A percentile compares a stretch with the other conserved stretches of the same genome.
Conservation (phyloP, 768 basidiomycete genomes). For the Auricularia sp. region DNA sequence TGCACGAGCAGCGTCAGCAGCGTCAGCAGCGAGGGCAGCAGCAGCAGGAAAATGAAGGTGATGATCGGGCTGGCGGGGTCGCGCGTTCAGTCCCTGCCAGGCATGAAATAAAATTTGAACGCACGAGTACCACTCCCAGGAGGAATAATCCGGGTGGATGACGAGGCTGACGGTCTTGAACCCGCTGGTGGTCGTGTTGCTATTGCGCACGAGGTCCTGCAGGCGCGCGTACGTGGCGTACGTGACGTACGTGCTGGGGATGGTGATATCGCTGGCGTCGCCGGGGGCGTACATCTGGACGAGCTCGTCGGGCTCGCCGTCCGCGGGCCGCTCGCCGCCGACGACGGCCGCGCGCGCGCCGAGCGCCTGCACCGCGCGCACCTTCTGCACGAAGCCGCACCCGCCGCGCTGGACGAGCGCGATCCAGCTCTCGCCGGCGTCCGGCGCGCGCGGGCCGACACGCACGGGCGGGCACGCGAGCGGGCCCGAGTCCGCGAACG, state of each 20-base stretch:
- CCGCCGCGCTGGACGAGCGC: constrained; percentile 82
- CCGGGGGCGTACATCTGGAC: constrained; percentile 90
- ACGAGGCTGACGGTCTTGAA: constrained; percentile 63
- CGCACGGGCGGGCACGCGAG: constrained; percentile 65
- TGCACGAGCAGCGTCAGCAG: constrained; percentile 84
- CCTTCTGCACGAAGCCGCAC: constrained; percentile 89
- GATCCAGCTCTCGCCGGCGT: constrained; percentile 68
- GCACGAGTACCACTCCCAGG: constrained; percentile 91
- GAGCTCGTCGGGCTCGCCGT: constrained; percentile 60
- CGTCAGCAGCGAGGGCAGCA: constrained; percentile 83
- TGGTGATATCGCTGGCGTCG: constrained; percentile 75
- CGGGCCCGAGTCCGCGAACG: constrained; percentile 33
- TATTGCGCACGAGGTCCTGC: constrained; percentile 53
- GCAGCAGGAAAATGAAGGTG: constrained; percentile 76
- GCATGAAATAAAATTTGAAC: constrained; percentile 18
- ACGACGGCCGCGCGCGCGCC: constrained; percentile 89
- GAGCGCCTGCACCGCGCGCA: constrained; percentile 37
- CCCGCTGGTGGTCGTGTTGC: constrained; percentile 73
- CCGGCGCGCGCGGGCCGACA: constrained; percentile 39
- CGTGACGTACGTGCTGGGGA: constrained; percentile 82
- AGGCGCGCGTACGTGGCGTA: constrained; percentile 71
- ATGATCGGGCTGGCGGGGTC: constrained; percentile 53
- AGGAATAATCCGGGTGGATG: constrained; percentile 68
- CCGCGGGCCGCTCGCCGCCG: constrained; percentile 64
- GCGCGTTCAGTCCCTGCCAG: background rate